Percentiles rank a stretch among this genome's conserved stretches.
These are phyloP conservation scores for Glycyrrhiza uralensis DNA, from an alignment of 306 rosid species.

Conservation along the genomic window DNA sequence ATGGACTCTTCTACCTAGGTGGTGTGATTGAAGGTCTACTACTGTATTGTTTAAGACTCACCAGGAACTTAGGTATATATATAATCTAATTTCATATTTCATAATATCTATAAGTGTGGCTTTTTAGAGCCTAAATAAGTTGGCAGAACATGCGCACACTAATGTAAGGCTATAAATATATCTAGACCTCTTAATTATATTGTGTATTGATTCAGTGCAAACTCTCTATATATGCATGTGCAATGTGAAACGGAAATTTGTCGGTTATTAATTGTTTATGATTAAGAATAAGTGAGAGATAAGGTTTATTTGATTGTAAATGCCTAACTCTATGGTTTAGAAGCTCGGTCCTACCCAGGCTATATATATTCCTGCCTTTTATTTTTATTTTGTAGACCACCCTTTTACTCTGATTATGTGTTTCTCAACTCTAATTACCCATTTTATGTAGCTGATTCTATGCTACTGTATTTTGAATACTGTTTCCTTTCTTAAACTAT, in stretches of 20 bases:
- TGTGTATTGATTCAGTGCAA: conserved; percentile 34
- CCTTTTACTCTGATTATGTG: not conserved
- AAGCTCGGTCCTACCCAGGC: conserved; percentile 34
- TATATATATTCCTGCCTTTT: conserved; percentile 47
- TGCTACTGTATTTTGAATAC: too few relatives aligned
- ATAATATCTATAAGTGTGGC: not conserved
- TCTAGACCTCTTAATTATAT: conserved; percentile 34
- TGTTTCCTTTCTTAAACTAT: not conserved
- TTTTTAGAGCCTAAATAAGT: conserved; percentile 38
- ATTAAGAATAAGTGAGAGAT: conserved; percentile 32
- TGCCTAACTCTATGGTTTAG: conserved; percentile 50
- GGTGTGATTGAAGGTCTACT: conserved; percentile 18
- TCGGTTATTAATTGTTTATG: conserved; percentile 41
- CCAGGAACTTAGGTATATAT: conserved; percentile 1
- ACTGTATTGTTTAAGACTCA: not conserved
- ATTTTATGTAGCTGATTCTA: conserved; percentile 5
- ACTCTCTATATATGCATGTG: conserved; percentile 47
- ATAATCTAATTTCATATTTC: too few relatives aligned
- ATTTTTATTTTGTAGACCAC: too few relatives aligned
- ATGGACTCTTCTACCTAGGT: conserved; percentile 36
- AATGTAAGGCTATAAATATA: conserved; percentile 40
- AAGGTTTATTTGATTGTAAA: conserved; percentile 39
- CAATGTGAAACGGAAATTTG: conserved; percentile 44
- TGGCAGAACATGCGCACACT: conserved; percentile 40
- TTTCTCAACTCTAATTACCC: not conserved